Conservation (phyloP, 805 yeast genomes). For the Yarrowia sp. region DNA sequence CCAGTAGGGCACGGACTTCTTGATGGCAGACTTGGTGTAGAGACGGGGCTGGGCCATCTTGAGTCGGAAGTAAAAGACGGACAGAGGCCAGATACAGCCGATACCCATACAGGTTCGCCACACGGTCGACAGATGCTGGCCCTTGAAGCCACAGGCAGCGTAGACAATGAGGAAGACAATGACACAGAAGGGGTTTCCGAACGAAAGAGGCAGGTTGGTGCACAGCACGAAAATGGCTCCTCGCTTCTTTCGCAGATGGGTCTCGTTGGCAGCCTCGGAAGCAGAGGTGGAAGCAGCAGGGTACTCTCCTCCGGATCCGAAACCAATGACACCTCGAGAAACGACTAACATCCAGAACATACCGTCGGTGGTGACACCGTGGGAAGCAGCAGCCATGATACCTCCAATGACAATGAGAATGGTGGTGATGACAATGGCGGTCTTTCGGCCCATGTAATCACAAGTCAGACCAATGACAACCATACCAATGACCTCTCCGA, state of each 20-base stretch:
- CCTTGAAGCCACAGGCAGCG: constrained; percentile 59
- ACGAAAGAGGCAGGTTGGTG: constrained; percentile 73
- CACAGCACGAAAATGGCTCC: constrained; percentile 71
- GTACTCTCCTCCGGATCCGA: constrained; percentile 82
- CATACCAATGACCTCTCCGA: constrained; percentile 76
- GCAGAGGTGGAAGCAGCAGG: constrained; percentile 73
- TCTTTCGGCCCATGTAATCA: constrained; percentile 70
- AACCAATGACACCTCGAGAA: constrained; percentile 77
- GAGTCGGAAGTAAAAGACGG: constrained; percentile 74
- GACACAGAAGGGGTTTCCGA: constrained; percentile 82
- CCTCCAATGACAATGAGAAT: constrained; percentile 68
- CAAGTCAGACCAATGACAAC: constrained; percentile 68
- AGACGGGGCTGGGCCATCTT: constrained; percentile 71
- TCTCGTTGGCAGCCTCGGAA: constrained; percentile 75
- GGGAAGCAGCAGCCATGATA: constrained; percentile 71
- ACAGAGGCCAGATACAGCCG: constrained; percentile 75
- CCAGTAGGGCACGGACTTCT: constrained; percentile 62
- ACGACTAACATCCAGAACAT: constrained; percentile 81
- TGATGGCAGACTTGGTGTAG: constrained; percentile 70
- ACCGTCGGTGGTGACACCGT: constrained; percentile 63
- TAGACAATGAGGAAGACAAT: constrained; percentile 71
- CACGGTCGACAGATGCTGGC: constrained; percentile 55
- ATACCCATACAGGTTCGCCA: constrained; percentile 80
- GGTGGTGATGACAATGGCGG: constrained; percentile 71
- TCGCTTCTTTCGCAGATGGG: constrained; percentile 55